Evolutionary conservation across 2,329 filamentous ascomycete genomes (phyloP), one percentile per base, ranked within the genome.

Genomic region (Aspergillus hiratsukae): DNA sequence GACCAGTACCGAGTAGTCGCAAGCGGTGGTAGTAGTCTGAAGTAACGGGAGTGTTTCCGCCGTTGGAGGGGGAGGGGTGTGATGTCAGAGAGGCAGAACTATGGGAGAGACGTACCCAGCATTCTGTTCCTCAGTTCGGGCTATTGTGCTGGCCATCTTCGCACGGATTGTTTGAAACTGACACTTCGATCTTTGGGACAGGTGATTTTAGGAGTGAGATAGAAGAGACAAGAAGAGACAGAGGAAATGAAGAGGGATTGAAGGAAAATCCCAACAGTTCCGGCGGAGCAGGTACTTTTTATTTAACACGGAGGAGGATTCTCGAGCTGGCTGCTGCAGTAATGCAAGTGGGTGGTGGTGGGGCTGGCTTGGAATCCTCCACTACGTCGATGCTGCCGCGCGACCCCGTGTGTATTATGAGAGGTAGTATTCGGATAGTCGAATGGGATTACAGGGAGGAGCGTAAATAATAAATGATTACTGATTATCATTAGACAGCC

Each of bases 81-180:
- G 72, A 75, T 75, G 72, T 75, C 72, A 74, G 69, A 69, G 68
- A 63, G 58, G 61, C 46, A 52, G 29, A 41, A 40, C 49, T 51
- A 51, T 40, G 43, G 58, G 54, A 25, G 52, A 57, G 57, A 80
- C 81, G 77, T 69, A 83, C 81, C 79, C 79, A 74, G 78, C 78
- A 71, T 76, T 76, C 55, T 76, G 70, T 62, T 81, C 78, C 58
- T 81, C 78, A 58, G 74, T 68, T 60, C 78, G 77, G 63, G 80
- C 75, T 66, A 82, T 72, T 46, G 79, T 80, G 72, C 78, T 78
- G 55, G 80, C 69, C 81, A 83, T 83, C 25, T 63, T 70, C 58
- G 52, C 37, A 11, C 41, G 11, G 46, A 25, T 19, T 43, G 40
- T 58, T 37, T 52, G 3, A 45, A 45, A 45, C 3, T 10, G 41